A percentile compares a stretch with the other conserved stretches of the same genome.
Evolutionary conservation across 1,284 basidiomycete genomes (phyloP).

Genomic region (Exobasidium rhododendri): DNA sequence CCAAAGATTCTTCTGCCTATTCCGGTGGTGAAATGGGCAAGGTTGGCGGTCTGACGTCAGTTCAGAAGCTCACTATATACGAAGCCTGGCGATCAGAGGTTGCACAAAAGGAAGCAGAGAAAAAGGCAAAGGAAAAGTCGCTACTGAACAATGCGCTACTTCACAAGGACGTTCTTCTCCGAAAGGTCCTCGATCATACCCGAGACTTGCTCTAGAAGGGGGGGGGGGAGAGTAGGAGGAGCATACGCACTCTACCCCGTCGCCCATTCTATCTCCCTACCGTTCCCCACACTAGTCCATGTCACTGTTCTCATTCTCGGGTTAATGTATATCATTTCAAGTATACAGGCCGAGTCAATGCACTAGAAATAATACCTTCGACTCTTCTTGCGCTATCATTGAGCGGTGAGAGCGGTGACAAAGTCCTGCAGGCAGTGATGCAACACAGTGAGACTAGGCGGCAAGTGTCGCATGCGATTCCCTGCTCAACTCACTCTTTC

Average conservation of each 20-base stretch:
- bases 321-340: too few relatives aligned
- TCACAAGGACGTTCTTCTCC: neutral
- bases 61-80: constrained; percentile 29
- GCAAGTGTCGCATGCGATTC: neutral
- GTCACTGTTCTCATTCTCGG: too few relatives aligned
- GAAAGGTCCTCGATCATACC: neutral
- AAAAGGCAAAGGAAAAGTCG: neutral
- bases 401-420: constrained; percentile 4
- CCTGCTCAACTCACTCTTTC: constrained; percentile 60
- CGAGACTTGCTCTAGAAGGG: neutral
- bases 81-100: neutral
- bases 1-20: constrained; percentile 24
- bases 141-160: neutral
- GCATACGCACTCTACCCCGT: too few relatives aligned
- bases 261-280: too few relatives aligned
- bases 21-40: constrained; percentile 38
- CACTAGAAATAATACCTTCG: too few relatives aligned
- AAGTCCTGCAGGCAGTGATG: constrained; percentile 8
- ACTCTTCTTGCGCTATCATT: too few relatives aligned
- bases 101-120: constrained; percentile 4
- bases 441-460: neutral
- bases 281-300: too few relatives aligned
- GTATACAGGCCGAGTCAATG: too few relatives aligned
- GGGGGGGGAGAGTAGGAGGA: too few relatives aligned
- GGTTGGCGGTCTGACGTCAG: constrained; percentile 43